These are phyloP conservation scores for Primulina huaijiensis DNA, from an alignment of 257 asterid genomes.

Conservation along the genomic window DNA sequence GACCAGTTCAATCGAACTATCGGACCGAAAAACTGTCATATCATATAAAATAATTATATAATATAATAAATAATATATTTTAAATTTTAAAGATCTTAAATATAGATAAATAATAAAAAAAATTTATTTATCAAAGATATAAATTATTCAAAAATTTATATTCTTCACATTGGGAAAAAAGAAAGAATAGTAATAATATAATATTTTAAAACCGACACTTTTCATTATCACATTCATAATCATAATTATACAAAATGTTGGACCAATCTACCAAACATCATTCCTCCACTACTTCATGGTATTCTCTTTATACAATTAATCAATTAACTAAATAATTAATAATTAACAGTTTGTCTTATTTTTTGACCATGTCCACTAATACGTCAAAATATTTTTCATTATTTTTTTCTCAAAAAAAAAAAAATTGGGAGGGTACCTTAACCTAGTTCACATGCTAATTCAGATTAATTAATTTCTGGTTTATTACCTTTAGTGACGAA, in stretches of 20 bases:
- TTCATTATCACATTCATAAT: not conserved
- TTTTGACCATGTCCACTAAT: not conserved
- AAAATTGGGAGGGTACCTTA: no score
- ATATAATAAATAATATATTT: no score
- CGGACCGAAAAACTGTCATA: no score
- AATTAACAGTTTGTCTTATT: not conserved
- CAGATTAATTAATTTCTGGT: not conserved
- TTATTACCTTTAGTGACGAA: not conserved
- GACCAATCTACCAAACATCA: constrained; percentile 19
- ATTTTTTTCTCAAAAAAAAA: no score
- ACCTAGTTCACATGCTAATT: not conserved
- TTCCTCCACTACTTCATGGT: constrained; percentile 9
- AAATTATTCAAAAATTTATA: no score
- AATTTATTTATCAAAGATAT: no score
- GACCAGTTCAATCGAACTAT: no score
- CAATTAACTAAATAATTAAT: not conserved
- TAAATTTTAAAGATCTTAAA: no score
- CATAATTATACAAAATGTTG: not conserved
- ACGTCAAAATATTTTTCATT: not conserved
- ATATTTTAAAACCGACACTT: not conserved
- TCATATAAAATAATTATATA: no score
- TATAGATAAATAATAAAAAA: no score
- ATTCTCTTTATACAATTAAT: constrained; percentile 10
- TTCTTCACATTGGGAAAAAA: no score
- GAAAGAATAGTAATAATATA: no score